Evolutionary conservation across 1,284 basidiomycete genomes (phyloP).

Genomic region (Pisolithus thermaeus): DNA sequence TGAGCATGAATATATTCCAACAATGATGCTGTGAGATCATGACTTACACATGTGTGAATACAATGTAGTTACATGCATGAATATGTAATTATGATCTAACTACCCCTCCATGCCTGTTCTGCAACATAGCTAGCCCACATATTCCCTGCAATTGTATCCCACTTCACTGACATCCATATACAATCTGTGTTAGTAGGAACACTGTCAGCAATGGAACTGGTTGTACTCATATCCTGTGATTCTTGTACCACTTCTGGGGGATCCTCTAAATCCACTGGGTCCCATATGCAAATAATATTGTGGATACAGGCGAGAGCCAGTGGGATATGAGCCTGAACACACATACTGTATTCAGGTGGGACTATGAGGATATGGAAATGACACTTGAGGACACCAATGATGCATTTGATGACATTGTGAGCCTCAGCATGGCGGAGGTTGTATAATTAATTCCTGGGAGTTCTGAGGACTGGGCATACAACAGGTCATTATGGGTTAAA

Average conservation of each 20-base stretch:
- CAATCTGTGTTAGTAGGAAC: slow-evolving; percentile 1
- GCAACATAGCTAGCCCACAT: not conserved
- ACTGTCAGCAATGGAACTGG: not conserved
- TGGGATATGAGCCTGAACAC: slow-evolving; percentile 16
- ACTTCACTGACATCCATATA: not conserved
- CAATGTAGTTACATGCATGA: not conserved
- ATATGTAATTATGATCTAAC: not conserved
- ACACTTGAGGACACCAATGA: slow-evolving; percentile 12
- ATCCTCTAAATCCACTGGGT: slow-evolving; percentile 11
- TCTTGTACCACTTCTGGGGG: not conserved
- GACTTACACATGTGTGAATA: not conserved
- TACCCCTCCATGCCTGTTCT: not conserved
- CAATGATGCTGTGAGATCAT: too few relatives aligned
- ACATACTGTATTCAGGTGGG: slow-evolving; percentile 12
- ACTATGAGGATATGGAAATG: too few relatives aligned
- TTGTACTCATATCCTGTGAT: not conserved
- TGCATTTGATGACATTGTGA: slow-evolving; percentile 11
- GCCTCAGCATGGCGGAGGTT: slow-evolving; percentile 17
- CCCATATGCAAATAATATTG: slow-evolving; percentile 20
- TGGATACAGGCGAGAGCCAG: slow-evolving; percentile 16
- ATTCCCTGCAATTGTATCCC: not conserved
- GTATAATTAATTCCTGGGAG: slow-evolving; percentile 15
- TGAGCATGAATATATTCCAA: not conserved
- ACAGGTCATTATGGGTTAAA: too few relatives aligned
- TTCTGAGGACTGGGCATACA: not conserved